phyloP scores from a whole-genome alignment of 345 rosid genomes.

The Acer negundo region DNA sequence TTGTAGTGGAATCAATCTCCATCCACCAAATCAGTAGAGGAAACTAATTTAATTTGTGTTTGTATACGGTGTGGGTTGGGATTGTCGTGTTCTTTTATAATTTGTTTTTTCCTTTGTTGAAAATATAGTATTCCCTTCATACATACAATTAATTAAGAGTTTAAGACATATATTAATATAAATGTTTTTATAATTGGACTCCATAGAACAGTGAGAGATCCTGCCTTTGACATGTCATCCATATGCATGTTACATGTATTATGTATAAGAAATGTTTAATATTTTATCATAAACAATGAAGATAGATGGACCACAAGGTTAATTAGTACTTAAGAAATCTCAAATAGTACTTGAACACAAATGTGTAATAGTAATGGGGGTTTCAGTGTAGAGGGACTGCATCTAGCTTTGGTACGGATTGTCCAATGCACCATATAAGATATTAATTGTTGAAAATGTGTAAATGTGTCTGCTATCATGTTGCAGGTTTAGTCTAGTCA shows the following conservation, averaged over 20 bases:
- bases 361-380: slow-evolving; percentile 20
- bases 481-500: slow-evolving; percentile 62
- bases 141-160: too few relatives aligned
- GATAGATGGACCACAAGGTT: background rate
- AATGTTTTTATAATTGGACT: background rate
- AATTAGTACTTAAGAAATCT: background rate
- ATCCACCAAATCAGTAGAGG: background rate
- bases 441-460: background rate
- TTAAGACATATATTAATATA: too few relatives aligned
- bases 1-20: background rate
- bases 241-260: background rate
- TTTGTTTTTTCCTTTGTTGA: too few relatives aligned
- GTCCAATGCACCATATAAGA: slow-evolving; percentile 28
- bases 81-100: too few relatives aligned
- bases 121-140: too few relatives aligned
- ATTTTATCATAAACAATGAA: background rate
- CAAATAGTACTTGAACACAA: background rate
- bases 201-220: background rate
- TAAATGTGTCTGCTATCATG: slow-evolving; percentile 39
- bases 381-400: slow-evolving; percentile 54
- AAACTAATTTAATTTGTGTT: too few relatives aligned
- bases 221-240: slow-evolving; percentile 4
- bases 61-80: too few relatives aligned
- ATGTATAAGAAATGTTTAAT: background rate
- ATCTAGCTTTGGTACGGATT: slow-evolving; percentile 33